Percentiles rank a stretch among this genome's conserved stretches.
These are phyloP conservation scores for Colletotrichum plurivorum DNA, from an alignment of 2,329 filamentous ascomycete species.

Conservation along the genomic window DNA sequence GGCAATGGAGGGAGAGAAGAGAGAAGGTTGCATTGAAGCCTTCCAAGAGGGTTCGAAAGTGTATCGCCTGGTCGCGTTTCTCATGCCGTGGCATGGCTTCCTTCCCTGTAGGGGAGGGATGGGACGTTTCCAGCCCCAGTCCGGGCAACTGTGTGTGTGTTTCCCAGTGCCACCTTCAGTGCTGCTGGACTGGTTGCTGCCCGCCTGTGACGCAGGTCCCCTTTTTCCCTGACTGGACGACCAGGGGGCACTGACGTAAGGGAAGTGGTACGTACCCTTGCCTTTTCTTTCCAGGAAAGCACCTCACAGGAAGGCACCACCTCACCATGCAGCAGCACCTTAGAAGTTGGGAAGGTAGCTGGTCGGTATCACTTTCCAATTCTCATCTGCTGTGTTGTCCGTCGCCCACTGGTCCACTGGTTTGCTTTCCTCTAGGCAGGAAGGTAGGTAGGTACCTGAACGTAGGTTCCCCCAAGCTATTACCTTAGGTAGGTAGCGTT, in stretches of 20 bases:
- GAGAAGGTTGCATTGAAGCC: constrained; percentile 34
- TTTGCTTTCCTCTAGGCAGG: not conserved
- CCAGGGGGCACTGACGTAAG: constrained; percentile 35
- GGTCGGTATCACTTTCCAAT: not conserved
- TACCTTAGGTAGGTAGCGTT: too few relatives aligned
- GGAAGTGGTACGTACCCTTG: not conserved
- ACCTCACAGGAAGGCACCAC: too few relatives aligned
- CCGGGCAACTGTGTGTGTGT: constrained; percentile 20
- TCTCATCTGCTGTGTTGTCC: constrained; percentile 2
- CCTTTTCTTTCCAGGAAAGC: too few relatives aligned
- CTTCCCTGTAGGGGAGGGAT: constrained; percentile 7
- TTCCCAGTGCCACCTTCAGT: not conserved
- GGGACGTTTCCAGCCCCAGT: constrained; percentile 37
- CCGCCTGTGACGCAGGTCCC: constrained; percentile 38
- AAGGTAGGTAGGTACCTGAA: too few relatives aligned
- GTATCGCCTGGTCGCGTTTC: constrained; percentile 32
- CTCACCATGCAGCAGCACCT: too few relatives aligned
- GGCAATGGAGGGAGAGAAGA: not conserved
- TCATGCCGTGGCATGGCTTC: constrained; percentile 18
- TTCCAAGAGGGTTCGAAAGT: constrained; percentile 37
- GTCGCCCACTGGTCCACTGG: constrained; percentile 4
- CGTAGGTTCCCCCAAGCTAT: too few relatives aligned
- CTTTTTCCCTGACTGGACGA: constrained; percentile 33
- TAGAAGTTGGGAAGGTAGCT: not conserved
- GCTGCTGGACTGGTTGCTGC: not conserved